Evolutionary conservation across 1,284 basidiomycete species (phyloP), one percentile per base, ranked within the genome.

Genomic region (Trichosporon inkin): DNA sequence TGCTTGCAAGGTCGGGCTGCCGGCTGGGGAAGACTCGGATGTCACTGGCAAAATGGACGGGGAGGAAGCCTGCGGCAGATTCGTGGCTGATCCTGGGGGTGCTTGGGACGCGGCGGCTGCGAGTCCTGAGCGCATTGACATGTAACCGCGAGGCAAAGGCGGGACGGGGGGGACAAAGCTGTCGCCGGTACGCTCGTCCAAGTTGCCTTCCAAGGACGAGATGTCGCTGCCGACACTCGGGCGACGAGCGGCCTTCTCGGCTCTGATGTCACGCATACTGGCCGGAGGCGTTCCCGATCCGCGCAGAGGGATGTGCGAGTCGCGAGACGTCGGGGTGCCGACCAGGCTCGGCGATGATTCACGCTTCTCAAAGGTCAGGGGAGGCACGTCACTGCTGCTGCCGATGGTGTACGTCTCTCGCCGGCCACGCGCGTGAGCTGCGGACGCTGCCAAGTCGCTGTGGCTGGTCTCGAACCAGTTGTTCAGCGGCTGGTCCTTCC

Each of bases 111-210:
- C 44, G 28, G 60, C 56, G 3, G 54, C 58, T 6, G 68, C 52
- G 16, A 72, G 53, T 14, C 68, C 67, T 47, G 71, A 68, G 37
- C 67, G 58, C 70, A 75, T 71, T 6, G 90, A 87, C 63, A 86
- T 85, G 78, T 87, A 93, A 67, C 92, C 90, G 79, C 96, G 97
- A 37, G 95, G 95, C 19, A 99, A 80, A 44, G 96, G 95, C 35
- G 95, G 95, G 1, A 99, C 96, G 20, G 95, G 95, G 1, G 96
- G 95, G 6, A 97, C 92, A 61, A 79, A 69, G 62, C 80, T 62
- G 40, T 67, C 64, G 10, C 57, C 77, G 62, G 86, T 85, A 11
- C 41, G 19, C 19, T 66, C 64, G 35, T 62, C 59, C 20, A 52
- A n/a, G 19, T 54, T 35, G 3, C 62, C 56, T 13, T 60, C 62